These are phyloP conservation scores for Mycotypha africana DNA, from an alignment of 371 early-diverging fungal species.

Conservation along the genomic window DNA sequence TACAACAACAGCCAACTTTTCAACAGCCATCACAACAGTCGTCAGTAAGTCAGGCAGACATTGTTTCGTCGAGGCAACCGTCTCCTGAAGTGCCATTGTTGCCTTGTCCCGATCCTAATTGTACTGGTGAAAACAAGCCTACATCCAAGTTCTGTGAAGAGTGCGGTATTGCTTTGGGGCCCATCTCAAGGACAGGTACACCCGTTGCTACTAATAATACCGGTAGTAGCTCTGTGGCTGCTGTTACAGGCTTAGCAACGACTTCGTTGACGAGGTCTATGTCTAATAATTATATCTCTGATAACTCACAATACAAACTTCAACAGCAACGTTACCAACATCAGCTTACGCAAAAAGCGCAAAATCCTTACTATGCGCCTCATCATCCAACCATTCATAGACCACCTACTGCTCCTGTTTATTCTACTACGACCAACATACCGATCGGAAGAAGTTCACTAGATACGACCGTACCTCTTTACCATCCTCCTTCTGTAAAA, in stretches of 20 bases:
- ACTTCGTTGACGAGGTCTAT: slow-evolving; percentile 8
- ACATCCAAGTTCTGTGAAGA: slow-evolving; percentile 70
- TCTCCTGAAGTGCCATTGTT: slow-evolving; percentile 31
- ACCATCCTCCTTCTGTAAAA: slow-evolving; percentile 5
- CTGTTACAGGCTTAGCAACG: too few species aligned
- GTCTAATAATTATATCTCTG: slow-evolving; percentile 8
- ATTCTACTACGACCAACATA: too few species aligned
- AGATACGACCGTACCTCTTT: slow-evolving; percentile 7
- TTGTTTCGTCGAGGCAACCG: slow-evolving; percentile 15
- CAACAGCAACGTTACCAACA: background rate
- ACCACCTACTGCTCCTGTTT: slow-evolving; percentile 19
- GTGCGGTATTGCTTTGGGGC: slow-evolving; percentile 57
- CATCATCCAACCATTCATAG: too few species aligned
- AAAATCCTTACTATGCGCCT: too few species aligned
- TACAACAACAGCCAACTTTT: too few species aligned
- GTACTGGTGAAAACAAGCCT: slow-evolving; percentile 59
- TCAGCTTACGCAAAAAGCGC: slow-evolving; percentile 4
- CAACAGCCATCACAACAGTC: slow-evolving; percentile 1
- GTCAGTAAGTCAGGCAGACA: slow-evolving; percentile 1
- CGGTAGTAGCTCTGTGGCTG: background rate
- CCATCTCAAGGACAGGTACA: slow-evolving; percentile 39
- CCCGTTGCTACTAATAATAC: slow-evolving; percentile 18
- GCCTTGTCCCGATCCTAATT: slow-evolving; percentile 53
- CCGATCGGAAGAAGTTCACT: too few species aligned
- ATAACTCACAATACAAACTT: too few species aligned